Percentiles rank a stretch among this genome's conserved stretches.
Evolutionary conservation across 305 asterid genomes (phyloP).

Genomic region (Euphrasia arctica): DNA sequence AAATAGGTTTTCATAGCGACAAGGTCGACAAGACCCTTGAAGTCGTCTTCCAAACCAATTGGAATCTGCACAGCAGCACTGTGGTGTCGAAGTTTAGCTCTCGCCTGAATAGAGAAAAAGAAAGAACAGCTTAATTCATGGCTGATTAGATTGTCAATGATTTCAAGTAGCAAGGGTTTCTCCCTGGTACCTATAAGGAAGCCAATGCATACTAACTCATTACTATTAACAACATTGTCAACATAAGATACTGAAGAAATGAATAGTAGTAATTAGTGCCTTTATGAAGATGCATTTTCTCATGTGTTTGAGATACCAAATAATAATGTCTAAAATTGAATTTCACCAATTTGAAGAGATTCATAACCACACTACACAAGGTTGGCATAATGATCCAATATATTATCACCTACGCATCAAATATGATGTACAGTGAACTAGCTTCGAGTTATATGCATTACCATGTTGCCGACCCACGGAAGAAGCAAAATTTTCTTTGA

Average conservation of each 20-base stretch:
- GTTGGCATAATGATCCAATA: neutral
- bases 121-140: slow-evolving; percentile 21
- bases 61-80: slow-evolving; percentile 98
- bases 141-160: slow-evolving; percentile 17
- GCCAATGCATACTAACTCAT: slow-evolving; percentile 20
- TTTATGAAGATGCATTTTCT: neutral
- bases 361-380: neutral
- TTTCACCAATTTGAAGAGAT: neutral
- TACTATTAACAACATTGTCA: neutral
- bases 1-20: slow-evolving; percentile 78
- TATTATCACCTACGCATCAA: neutral
- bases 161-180: slow-evolving; percentile 15
- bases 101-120: slow-evolving; percentile 53
- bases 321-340: neutral
- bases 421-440: no score
- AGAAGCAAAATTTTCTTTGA: neutral
- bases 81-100: slow-evolving; percentile 96
- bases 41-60: slow-evolving; percentile 95
- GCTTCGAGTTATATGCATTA: no score
- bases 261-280: neutral
- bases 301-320: neutral
- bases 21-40: slow-evolving; percentile 92
- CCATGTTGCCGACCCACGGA: neutral
- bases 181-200: slow-evolving; percentile 18
- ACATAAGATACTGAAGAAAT: slow-evolving; percentile 1